Percentiles rank a stretch among this genome's conserved stretches.
Evolutionary conservation across 371 early-diverging fungal genomes (phyloP).

Genomic region (Batkoa obscura): DNA sequence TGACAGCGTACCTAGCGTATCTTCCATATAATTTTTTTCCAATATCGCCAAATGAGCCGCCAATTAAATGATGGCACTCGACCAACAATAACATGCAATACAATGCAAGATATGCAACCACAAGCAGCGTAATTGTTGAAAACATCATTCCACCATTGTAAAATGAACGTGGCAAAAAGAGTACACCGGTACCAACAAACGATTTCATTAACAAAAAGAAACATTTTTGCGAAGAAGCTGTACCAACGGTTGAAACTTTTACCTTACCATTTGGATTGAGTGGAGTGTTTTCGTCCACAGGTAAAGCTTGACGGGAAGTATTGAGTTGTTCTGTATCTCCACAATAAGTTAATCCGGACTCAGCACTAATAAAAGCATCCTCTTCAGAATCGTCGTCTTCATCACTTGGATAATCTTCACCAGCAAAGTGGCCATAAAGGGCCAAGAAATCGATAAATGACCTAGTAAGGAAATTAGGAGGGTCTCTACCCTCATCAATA

Average conservation of each 20-base stretch:
- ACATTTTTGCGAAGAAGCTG: slow-evolving; percentile 55
- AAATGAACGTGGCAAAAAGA: slow-evolving; percentile 60
- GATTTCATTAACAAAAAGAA: slow-evolving; percentile 69
- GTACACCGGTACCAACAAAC: slow-evolving; percentile 74
- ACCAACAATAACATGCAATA: slow-evolving; percentile 39
- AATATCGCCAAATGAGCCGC: slow-evolving; percentile 44
- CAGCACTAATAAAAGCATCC: slow-evolving; percentile 7
- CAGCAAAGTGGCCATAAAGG: slow-evolving; percentile 87
- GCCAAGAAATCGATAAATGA: slow-evolving; percentile 88
- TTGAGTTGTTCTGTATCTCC: too few species aligned
- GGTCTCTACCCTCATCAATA: slow-evolving; percentile 35
- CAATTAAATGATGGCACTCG: slow-evolving; percentile 30
- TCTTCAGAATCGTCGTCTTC: slow-evolving; percentile 51
- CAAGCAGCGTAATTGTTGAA: slow-evolving; percentile 26
- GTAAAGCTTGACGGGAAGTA: neutral
- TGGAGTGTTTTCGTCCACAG: neutral
- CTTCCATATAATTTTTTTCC: slow-evolving; percentile 57
- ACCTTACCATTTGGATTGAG: slow-evolving; percentile 16
- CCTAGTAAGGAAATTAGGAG: slow-evolving; percentile 52
- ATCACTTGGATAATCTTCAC: slow-evolving; percentile 70
- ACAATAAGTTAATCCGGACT: slow-evolving; percentile 9
- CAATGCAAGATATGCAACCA: slow-evolving; percentile 30
- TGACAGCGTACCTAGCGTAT: slow-evolving; percentile 43
- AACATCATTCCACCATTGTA: slow-evolving; percentile 46
- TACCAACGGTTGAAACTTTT: slow-evolving; percentile 25